phyloP scores from a whole-genome alignment of 2,329 filamentous ascomycete species.

The Zasmidium citrigriseum region DNA sequence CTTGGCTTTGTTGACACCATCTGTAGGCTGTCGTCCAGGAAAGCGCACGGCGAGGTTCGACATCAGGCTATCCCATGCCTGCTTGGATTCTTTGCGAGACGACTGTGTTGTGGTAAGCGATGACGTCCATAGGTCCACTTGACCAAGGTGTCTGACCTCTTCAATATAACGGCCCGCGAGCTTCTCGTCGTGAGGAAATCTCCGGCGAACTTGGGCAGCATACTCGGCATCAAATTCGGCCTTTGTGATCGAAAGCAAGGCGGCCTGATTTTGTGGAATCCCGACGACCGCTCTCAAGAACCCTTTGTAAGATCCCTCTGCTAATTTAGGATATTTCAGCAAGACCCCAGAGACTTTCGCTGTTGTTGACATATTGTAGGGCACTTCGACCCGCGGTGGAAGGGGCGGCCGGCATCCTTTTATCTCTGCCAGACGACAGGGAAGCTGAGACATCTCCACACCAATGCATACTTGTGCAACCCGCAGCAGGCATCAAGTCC shows the following conservation, averaged over 20 bases:
- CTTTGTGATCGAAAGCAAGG: neutral
- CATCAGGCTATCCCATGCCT: neutral
- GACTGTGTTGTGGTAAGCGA: neutral
- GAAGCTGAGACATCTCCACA: neutral
- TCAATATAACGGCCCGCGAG: neutral
- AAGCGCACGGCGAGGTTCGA: neutral
- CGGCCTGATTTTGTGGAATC: neutral
- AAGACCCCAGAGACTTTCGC: neutral
- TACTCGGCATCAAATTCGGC: neutral
- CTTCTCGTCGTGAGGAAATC: neutral
- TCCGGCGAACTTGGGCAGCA: neutral
- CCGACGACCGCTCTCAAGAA: neutral
- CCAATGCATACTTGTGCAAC: neutral
- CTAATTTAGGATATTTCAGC: neutral
- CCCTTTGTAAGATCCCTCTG: neutral
- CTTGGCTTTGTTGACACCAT: neutral
- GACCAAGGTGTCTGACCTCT: too few relatives aligned
- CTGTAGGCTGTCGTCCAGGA: neutral
- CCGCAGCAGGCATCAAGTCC: neutral
- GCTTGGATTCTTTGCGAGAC: neutral
- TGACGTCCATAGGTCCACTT: too few relatives aligned
- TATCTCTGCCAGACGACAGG: neutral
- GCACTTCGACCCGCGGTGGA: too few relatives aligned
- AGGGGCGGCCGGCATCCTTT: too few relatives aligned
- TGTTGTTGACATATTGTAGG: neutral